Percentiles rank a stretch among this genome's conserved stretches.
Evolutionary conservation across 2,329 filamentous ascomycete genomes (phyloP).

Genomic region (Fusarium sp.): DNA sequence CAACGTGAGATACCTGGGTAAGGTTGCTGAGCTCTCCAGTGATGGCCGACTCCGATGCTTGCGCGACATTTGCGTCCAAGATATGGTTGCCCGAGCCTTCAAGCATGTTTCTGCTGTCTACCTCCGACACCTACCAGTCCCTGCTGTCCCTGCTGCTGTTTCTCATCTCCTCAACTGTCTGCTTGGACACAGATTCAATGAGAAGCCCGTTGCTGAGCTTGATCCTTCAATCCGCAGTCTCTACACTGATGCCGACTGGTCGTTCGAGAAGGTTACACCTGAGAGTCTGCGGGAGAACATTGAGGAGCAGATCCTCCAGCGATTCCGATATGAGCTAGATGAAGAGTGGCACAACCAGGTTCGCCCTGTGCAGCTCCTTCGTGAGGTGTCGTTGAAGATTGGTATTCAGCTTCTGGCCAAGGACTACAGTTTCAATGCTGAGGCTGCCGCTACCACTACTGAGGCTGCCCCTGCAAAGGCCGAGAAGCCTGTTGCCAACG

Average conservation of each 20-base stretch:
- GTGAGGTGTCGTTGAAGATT: constrained; percentile 88
- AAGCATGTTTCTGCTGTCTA: constrained; percentile 89
- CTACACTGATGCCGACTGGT: constrained; percentile 84
- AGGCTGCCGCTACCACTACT: constrained; percentile 47
- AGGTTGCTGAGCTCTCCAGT: constrained; percentile 77
- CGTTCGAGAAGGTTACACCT: constrained; percentile 83
- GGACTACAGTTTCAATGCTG: constrained; percentile 55
- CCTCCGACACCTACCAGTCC: constrained; percentile 81
- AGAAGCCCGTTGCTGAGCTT: constrained; percentile 80
- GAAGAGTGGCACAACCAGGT: constrained; percentile 74
- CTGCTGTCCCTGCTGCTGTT: constrained; percentile 82
- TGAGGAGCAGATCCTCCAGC: constrained; percentile 74
- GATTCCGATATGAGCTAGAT: constrained; percentile 82
- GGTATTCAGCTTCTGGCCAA: constrained; percentile 89
- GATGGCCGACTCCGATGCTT: constrained; percentile 81
- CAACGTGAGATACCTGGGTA: constrained; percentile 95
- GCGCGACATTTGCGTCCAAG: constrained; percentile 81
- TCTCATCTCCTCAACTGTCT: constrained; percentile 95
- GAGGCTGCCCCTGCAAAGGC: constrained; percentile 35
- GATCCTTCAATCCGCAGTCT: constrained; percentile 79
- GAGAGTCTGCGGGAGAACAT: constrained; percentile 77
- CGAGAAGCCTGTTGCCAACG: constrained; percentile 53
- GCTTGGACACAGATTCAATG: constrained; percentile 79
- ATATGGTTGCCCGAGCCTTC: constrained; percentile 95
- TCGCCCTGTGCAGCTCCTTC: constrained; percentile 84